Conservation (phyloP, 2,329 filamentous ascomycete species). For the Ophiostoma piceae region DNA sequence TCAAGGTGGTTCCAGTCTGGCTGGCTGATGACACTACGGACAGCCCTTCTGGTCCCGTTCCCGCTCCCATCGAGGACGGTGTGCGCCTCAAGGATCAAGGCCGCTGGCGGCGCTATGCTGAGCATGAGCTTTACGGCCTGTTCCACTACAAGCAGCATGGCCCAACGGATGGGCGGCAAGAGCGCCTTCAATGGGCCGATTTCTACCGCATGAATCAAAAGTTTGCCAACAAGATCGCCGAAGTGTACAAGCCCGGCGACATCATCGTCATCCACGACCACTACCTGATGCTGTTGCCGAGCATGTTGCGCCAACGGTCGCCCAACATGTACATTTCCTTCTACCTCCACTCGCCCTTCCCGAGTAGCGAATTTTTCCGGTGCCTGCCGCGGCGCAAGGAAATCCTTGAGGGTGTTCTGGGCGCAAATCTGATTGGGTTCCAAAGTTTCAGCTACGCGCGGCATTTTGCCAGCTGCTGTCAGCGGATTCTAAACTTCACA, state of each 20-base stretch:
- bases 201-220: conserved; percentile 90
- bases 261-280: conserved; percentile 93
- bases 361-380: conserved; percentile 90
- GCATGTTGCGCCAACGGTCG: conserved; percentile 76
- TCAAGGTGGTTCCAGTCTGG: conserved; percentile 84
- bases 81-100: conserved; percentile 74
- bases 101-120: conserved; percentile 84
- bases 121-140: conserved; percentile 84
- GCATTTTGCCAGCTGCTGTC: conserved; percentile 92
- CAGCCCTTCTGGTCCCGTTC: conserved; percentile 57
- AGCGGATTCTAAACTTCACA: conserved; percentile 81
- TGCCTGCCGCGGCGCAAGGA: conserved; percentile 86
- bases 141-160: conserved; percentile 97
- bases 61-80: conserved; percentile 59
- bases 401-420: conserved; percentile 80
- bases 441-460: conserved; percentile 93
- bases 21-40: conserved; percentile 67
- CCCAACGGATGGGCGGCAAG: conserved; percentile 75
- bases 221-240: conserved; percentile 83
- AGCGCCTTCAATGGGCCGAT: conserved; percentile 82
- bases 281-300: conserved; percentile 83
- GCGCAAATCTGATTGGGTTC: conserved; percentile 89
- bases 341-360: conserved; percentile 90
- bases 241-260: conserved; percentile 87
- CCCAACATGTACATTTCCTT: conserved; percentile 92